Percentiles rank a stretch among this genome's conserved stretches.
phyloP scores from a whole-genome alignment of 139 green algal species.

The Haematococcus sp. region DNA sequence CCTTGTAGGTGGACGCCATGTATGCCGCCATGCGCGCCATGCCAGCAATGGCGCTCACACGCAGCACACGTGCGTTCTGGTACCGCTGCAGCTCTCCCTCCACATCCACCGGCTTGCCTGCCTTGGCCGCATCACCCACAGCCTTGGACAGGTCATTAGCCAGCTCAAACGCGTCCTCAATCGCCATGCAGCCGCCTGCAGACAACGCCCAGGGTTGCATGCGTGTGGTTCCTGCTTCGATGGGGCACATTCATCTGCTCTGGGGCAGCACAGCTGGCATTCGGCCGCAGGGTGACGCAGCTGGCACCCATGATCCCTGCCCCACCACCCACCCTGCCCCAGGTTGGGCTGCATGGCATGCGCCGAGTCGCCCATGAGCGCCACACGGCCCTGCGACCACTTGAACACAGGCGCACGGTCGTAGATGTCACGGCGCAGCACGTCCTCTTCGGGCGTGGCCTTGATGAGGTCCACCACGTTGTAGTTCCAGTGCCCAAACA shows the following conservation, averaged over 20 bases:
- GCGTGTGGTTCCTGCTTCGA: too few relatives aligned
- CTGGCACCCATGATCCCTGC: too few relatives aligned
- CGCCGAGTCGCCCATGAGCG: slow-evolving; percentile 90
- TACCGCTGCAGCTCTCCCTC: slow-evolving; percentile 45
- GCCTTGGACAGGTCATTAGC: slow-evolving; percentile 47
- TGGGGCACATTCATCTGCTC: too few relatives aligned
- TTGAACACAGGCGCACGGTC: slow-evolving; percentile 75
- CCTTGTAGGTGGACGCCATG: slow-evolving; percentile 76
- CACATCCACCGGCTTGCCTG: slow-evolving; percentile 16
- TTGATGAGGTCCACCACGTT: slow-evolving; percentile 71
- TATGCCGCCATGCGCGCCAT: slow-evolving; percentile 88
- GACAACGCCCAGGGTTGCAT: too few relatives aligned
- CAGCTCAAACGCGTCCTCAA: slow-evolving; percentile 86
- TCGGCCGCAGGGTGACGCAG: too few relatives aligned
- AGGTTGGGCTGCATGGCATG: slow-evolving; percentile 99
- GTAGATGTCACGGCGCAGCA: slow-evolving; percentile 94
- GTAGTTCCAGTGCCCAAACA: slow-evolving; percentile 89
- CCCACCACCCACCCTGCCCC: slow-evolving; percentile 80
- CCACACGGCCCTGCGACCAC: slow-evolving; percentile 83
- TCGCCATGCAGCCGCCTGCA: slow-evolving; percentile 88
- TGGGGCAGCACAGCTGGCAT: too few relatives aligned
- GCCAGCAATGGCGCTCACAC: slow-evolving; percentile 84
- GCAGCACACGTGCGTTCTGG: slow-evolving; percentile 66
- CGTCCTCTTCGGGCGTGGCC: slow-evolving; percentile 88
- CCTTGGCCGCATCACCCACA: slow-evolving; percentile 8